Percentiles rank a stretch among this genome's conserved stretches.
Conservation (phyloP, 1,284 basidiomycete genomes). For the Phlebopus sp. region DNA sequence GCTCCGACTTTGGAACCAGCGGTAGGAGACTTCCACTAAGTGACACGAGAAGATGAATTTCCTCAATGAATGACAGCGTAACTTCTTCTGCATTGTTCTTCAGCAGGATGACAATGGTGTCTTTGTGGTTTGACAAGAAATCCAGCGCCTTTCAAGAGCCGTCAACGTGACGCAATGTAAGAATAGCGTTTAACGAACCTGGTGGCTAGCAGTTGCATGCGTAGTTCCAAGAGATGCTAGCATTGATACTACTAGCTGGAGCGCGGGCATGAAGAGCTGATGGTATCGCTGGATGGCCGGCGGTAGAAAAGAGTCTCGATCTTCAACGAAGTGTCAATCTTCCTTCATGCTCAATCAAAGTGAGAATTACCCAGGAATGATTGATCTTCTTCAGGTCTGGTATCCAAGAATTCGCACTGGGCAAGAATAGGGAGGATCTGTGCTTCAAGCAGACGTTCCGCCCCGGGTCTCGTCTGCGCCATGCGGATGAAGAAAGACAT, state of each 20-base stretch:
- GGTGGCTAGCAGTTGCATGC: constrained; percentile 62
- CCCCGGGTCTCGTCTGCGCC: constrained; percentile 78
- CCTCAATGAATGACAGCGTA: constrained; percentile 67
- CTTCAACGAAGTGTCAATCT: constrained; percentile 37
- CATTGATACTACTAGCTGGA: constrained; percentile 76
- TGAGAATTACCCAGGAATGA: constrained; percentile 66
- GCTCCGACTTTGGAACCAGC: constrained; percentile 69
- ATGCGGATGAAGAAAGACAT: constrained; percentile 86
- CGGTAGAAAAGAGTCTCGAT: constrained; percentile 83
- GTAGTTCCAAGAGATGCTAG: constrained; percentile 65
- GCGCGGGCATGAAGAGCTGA: constrained; percentile 80
- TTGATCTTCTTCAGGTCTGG: constrained; percentile 78
- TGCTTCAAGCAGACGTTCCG: constrained; percentile 82
- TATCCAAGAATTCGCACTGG: constrained; percentile 85
- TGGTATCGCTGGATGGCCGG: constrained; percentile 87
- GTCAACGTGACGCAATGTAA: neutral
- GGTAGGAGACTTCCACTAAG: constrained; percentile 68
- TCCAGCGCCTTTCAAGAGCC: constrained; percentile 55
- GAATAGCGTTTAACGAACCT: constrained; percentile 42
- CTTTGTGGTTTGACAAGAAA: constrained; percentile 75
- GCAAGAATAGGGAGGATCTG: constrained; percentile 78
- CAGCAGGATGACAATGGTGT: constrained; percentile 77
- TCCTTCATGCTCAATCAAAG: neutral
- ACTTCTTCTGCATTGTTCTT: constrained; percentile 67
- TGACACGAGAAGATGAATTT: constrained; percentile 73